Percentiles rank a stretch among this genome's conserved stretches.
Conservation (phyloP, 2,329 filamentous ascomycete genomes). For the Penicillium sp. region DNA sequence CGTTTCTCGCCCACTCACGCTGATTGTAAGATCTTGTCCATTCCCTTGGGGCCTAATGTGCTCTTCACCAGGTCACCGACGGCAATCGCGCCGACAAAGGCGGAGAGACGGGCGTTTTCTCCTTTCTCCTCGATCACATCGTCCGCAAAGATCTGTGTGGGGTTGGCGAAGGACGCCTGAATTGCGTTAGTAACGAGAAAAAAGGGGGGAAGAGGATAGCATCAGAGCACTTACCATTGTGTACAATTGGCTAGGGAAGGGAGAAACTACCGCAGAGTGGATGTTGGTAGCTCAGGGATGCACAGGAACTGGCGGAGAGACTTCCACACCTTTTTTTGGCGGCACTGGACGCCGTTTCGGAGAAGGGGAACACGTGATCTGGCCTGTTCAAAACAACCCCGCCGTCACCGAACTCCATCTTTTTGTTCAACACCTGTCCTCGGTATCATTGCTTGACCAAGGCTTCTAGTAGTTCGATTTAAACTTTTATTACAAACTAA, state of each 20-base stretch:
- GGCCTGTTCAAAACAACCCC: not conserved
- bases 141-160: conserved; percentile 97
- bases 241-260: conserved; percentile 24
- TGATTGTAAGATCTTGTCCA: conserved; percentile 98
- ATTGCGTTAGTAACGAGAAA: conserved; percentile 21
- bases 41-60: conserved; percentile 94
- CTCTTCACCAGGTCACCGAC: conserved; percentile 98
- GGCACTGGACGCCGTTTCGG: not conserved
- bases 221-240: conserved; percentile 35
- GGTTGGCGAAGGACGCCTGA: conserved; percentile 62
- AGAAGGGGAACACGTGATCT: conserved; percentile 2
- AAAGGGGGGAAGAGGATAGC: not conserved
- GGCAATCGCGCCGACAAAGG: conserved; percentile 96
- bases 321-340: conserved; percentile 12
- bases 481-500: too few species aligned
- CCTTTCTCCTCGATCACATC: conserved; percentile 98
- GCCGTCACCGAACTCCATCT: not conserved
- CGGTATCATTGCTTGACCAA: not conserved
- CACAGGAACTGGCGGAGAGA: conserved; percentile 17
- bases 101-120: conserved; percentile 97
- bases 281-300: conserved; percentile 29
- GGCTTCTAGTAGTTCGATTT: too few species aligned
- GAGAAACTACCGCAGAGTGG: conserved; percentile 24
- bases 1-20: conserved; percentile 65
- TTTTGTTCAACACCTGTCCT: not conserved